Evolutionary conservation across 1,284 basidiomycete species (phyloP), one percentile per base, ranked within the genome.

Genomic region (Erythrobasidium hasegawianum): DNA sequence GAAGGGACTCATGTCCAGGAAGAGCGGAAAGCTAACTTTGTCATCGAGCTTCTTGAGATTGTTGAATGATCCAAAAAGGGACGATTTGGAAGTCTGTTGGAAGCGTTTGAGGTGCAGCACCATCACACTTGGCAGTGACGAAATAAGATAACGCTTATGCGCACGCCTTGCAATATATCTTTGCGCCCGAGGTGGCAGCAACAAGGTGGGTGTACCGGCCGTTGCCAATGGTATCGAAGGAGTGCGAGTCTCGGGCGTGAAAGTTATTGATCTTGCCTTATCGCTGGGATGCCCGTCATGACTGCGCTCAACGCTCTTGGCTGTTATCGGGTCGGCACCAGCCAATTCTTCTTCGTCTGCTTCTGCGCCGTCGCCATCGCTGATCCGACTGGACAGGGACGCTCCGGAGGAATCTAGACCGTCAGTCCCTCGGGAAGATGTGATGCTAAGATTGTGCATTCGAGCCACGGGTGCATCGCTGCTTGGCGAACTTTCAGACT

Each of bases 101-200:
- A 97, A 97, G 38, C 93, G 84, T 80, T 96, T 97, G 58, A 96
- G 82, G 72, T 97, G 93, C 68, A 97, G 84, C 60, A 95, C 89
- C 66, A 97, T 83, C 29, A 96, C 84, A 0, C 90, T 90, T 0
- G 93, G 93, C 18, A 75, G 59, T 0, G 83, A 84, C 4, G 87
- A 84, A 73, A 97, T 89, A 67, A 97, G 85, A 77, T 95, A 97
- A 9, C 93, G 87, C 78, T 97, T 97, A 79, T 90, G 91, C 14
- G 91, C 91, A 8, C 88, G 82, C 1, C 89, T 85, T 75, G 88
- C 82, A 57, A 95, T 81, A 64, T 86, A 77, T 9, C 76, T 75
- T 69, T 26, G 67, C 57, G 56, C 68, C 56, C 24, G 71, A 68
- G 20, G 70, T 61, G 14, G 69, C 29, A 67, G 59, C 33, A 33